Base-by-base conservation (phyloP, 1,284 basidiomycete genomes). In the Marasmius sp. region DNA sequence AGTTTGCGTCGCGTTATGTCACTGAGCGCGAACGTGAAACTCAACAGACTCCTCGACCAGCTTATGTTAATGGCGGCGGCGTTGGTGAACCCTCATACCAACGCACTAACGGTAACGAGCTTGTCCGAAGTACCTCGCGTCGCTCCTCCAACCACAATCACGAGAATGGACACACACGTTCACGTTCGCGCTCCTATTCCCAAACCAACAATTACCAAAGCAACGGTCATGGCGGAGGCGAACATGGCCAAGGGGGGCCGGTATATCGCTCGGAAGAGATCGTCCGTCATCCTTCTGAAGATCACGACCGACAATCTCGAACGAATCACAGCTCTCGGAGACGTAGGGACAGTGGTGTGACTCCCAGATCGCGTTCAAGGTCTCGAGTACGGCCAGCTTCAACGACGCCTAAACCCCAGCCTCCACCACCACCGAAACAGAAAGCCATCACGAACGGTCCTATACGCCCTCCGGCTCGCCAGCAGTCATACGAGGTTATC, bases 401-500 rank as follows among this genome's bases (percentile, higher is more conserved):
- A 2, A 47, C 11, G 8, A 47, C 16, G 20, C 16, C 16, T 47
- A 16, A 36, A n/a, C n/a, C 27, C 18, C 27, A 54, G 37, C n/a
- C 52, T n/a, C 14, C 36, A 16, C 52, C 51, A 53, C 22, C 16
- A 37, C n/a, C 33, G 14, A 52, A 45, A 18, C 14, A 18, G 14
- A 45, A 18, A 6, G 43, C 48, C 11, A 49, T 20, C 33, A 37
- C 52, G 12, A 54, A 52, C 34, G 27, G 27, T n/a, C 27, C 36
- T n/a, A 2, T n/a, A 16, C 52, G 52, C 12, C 52, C 52, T 38
- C 52, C 52, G 34, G 52, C 33, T 18, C 33, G 37, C 12, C 52
- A 54, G n/a, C 52, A 54, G 20, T 54, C 52, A 1, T 80, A 77
- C 59, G 77, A 81, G 66, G 75, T 81, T 33, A 71, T 80, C 34